Evolutionary conservation across 2,329 filamentous ascomycete species (phyloP), one percentile per base, ranked within the genome.

Genomic region (Neofusicoccum cordaticola): DNA sequence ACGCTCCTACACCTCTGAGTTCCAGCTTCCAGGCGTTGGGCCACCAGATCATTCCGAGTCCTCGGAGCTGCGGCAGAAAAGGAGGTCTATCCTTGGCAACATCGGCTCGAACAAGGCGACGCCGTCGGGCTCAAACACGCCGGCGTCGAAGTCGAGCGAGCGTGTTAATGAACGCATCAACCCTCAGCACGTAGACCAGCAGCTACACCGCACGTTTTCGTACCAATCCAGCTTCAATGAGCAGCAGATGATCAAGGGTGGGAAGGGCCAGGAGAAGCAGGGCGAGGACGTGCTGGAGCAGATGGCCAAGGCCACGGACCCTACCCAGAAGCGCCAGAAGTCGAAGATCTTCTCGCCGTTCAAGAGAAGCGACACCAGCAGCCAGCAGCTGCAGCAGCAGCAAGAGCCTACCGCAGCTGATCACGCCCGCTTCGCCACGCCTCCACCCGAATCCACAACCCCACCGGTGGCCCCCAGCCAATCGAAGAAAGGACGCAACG

Each of bases 1-100:
- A 13, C 78, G 78, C 39, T 72, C 78, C 1, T 78, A 79, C 17
- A 73, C 74, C 12, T 74, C 72, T n/a, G 79, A 82, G 52, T 78
- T 75, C 65, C 74, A 78, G 8, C 67, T 77, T 13, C 71, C 75
- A 8, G 75, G 75, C 2, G 74, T 77, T 17, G 78, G 72, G 4
- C 76, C 77, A 13, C 74, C 69, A 13, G 60, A 63, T 11, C 56
- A 60, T 27, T 60, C 56, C 31, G 56, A 45, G 11, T 27, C 8
- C 12, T 44, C 50, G 27, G 41, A 56, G 2, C 17, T 63, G 31
- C 48, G 61, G 8, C 48, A 47, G 41, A 63, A 47, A 50, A 52
- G 61, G 13, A 63, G 44, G 12, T 63, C 61, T 7, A 53, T 52
- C 41, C 37, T 73, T 71, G n/a, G 70, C 86, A 67, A 85, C 83